Conservation (phyloP, 495 filamentous ascomycete genomes). For the Hypoxylon fuscum region DNA sequence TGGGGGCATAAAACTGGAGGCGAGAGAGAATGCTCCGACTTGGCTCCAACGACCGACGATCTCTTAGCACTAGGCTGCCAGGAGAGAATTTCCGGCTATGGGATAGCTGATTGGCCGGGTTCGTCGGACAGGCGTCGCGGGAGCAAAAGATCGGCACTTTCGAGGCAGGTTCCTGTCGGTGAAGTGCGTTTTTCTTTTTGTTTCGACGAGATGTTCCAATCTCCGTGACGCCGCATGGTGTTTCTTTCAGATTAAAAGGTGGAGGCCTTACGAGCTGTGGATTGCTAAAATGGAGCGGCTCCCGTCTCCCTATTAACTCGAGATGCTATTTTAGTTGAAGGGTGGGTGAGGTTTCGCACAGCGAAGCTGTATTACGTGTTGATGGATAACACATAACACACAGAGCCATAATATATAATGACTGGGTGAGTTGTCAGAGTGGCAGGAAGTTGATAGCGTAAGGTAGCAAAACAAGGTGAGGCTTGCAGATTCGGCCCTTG, state of each 20-base stretch:
- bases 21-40: conserved; percentile 39
- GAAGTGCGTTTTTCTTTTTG: conserved; percentile 24
- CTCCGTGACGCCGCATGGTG: conserved; percentile 23
- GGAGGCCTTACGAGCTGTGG: conserved; percentile 19
- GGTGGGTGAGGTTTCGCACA: no score
- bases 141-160: conserved; percentile 36
- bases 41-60: conserved; percentile 38
- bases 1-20: conserved; percentile 32
- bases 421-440: conserved; percentile 12
- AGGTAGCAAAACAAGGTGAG: conserved; percentile 26
- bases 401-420: conserved; percentile 28
- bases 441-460: conserved; percentile 9
- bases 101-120: conserved; percentile 26
- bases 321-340: conserved; percentile 9
- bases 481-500: conserved; percentile 34
- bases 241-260: conserved; percentile 9
- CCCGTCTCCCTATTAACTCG: conserved; percentile 7
- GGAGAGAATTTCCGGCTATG: conserved; percentile 23
- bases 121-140: conserved; percentile 29
- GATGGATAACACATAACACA: conserved; percentile 23
- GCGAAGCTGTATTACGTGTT: conserved; percentile 41
- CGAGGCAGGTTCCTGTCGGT: conserved; percentile 34
- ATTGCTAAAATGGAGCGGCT: conserved; percentile 22
- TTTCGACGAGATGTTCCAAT: conserved; percentile 19
- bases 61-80: conserved; percentile 31